Percentiles rank a stretch among this genome's conserved stretches.
phyloP scores from a whole-genome alignment of 148 eudicot genomes.

The Tetragonia tetragonoides region DNA sequence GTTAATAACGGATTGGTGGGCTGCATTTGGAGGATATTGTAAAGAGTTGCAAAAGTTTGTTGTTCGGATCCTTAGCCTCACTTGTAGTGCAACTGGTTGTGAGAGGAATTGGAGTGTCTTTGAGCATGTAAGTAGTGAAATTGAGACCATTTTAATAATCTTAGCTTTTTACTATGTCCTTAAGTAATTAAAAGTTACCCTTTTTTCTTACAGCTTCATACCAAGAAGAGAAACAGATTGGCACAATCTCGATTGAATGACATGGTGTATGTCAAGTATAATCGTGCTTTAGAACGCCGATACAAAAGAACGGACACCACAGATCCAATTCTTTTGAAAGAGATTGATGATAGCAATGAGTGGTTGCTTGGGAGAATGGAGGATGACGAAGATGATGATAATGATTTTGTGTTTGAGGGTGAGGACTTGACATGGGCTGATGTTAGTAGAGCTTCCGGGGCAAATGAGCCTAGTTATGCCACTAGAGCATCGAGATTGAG shows the following conservation, averaged over 20 bases:
- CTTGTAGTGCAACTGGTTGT: slow-evolving; percentile 15
- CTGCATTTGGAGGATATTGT: not conserved
- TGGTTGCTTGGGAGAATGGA: slow-evolving; percentile 3
- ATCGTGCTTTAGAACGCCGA: not conserved
- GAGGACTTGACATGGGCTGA: not conserved
- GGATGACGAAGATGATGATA: not conserved
- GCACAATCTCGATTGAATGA: not conserved
- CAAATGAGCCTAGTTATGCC: slow-evolving; percentile 5
- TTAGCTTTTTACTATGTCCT: not conserved
- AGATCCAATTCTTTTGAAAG: slow-evolving; percentile 8
- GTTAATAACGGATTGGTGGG: slow-evolving; percentile 3
- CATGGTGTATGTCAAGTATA: not conserved
- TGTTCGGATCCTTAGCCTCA: not conserved
- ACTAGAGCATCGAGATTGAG: not conserved
- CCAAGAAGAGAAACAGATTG: slow-evolving; percentile 2
- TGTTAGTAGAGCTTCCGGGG: not conserved
- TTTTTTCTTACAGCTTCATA: slow-evolving; percentile 8
- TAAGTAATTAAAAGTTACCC: too few relatives aligned
- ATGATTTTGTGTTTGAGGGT: not conserved
- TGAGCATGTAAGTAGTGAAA: not conserved
- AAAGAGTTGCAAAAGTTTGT: too few relatives aligned
- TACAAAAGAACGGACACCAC: not conserved
- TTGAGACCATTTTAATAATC: not conserved
- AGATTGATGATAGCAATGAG: slow-evolving; percentile 14
- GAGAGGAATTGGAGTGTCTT: not conserved